phyloP scores from a whole-genome alignment of 2,329 filamentous ascomycete species.

The Chrysoporthe cubensis region DNA sequence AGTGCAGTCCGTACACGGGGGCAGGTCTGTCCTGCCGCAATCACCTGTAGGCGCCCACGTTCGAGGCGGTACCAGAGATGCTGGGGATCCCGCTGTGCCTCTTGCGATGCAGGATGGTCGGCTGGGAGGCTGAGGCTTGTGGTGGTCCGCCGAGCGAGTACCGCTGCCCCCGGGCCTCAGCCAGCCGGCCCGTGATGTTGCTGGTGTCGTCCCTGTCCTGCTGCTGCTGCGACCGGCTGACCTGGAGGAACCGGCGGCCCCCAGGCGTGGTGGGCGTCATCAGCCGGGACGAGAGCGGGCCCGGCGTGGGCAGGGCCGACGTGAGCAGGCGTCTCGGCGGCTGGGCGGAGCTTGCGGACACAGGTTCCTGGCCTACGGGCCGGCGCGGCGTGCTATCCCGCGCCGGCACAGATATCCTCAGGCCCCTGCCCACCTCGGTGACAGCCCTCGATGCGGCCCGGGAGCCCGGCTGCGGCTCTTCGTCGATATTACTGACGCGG shows the following conservation, averaged over 20 bases:
- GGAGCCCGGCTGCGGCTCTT: constrained; percentile 55
- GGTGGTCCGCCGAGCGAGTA: constrained; percentile 49
- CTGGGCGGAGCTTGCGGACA: constrained; percentile 50
- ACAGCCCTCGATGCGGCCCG: constrained; percentile 62
- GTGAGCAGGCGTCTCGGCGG: constrained; percentile 58
- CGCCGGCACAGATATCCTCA: constrained; percentile 44
- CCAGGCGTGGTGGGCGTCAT: constrained; percentile 43
- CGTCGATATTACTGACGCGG: constrained; percentile 42
- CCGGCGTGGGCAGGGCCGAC: constrained; percentile 45
- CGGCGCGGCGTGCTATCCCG: constrained; percentile 20
- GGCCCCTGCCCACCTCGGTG: constrained; percentile 54
- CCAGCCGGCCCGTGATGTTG: constrained; percentile 41
- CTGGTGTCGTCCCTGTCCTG: constrained; percentile 37
- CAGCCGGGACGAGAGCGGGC: constrained; percentile 44
- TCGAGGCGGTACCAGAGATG: constrained; percentile 44
- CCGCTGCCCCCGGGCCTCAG: constrained; percentile 49
- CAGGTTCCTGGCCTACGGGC: constrained; percentile 38
- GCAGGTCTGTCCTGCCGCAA: background rate
- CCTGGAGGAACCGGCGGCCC: constrained; percentile 49
- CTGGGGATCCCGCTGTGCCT: constrained; percentile 49
- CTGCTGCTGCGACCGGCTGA: constrained; percentile 41
- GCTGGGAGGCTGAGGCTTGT: constrained; percentile 45
- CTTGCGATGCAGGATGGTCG: constrained; percentile 50
- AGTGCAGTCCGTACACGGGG: constrained; percentile 6
- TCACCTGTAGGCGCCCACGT: constrained; percentile 51